Evolutionary conservation across 1,139 yeast genomes (phyloP).

Genomic region (Suhomyces kunorum): DNA sequence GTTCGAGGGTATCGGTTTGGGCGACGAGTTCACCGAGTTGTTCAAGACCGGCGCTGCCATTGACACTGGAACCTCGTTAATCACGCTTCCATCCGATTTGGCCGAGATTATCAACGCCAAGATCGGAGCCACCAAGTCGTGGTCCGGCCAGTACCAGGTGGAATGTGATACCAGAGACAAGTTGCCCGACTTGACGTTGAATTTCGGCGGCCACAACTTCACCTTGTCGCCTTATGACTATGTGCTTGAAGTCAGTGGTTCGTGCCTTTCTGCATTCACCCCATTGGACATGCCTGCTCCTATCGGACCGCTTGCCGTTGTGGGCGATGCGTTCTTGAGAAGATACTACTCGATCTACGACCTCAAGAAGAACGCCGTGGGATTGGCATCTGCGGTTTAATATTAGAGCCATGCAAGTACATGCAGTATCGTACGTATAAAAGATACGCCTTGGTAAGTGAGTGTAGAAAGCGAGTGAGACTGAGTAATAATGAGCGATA

Average conservation of each 20-base stretch:
- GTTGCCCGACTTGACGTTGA: conserved; percentile 89
- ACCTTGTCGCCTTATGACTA: conserved; percentile 86
- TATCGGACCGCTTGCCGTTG: conserved; percentile 90
- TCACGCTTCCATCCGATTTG: conserved; percentile 89
- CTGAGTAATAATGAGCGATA: too few species aligned
- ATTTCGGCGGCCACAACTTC: conserved; percentile 85
- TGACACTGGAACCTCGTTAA: conserved; percentile 96
- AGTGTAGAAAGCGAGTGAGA: too few species aligned
- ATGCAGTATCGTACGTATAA: not conserved
- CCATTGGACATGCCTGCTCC: conserved; percentile 98
- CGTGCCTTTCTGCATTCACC: conserved; percentile 93
- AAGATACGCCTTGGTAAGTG: not conserved
- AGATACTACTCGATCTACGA: conserved; percentile 92
- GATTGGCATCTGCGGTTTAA: conserved; percentile 60
- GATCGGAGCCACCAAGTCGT: conserved; percentile 94
- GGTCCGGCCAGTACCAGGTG: conserved; percentile 95
- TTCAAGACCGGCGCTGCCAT: conserved; percentile 91
- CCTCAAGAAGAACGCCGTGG: conserved; percentile 85
- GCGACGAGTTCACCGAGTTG: conserved; percentile 85
- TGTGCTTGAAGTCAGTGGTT: conserved; percentile 88
- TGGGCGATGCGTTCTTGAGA: conserved; percentile 97
- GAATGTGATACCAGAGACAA: conserved; percentile 83
- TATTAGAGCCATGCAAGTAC: not conserved
- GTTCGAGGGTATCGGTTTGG: conserved; percentile 85
- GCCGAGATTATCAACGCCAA: conserved; percentile 94